Evolutionary conservation across 208 protist species (phyloP).

Genomic region (Trichomonas tenax): DNA sequence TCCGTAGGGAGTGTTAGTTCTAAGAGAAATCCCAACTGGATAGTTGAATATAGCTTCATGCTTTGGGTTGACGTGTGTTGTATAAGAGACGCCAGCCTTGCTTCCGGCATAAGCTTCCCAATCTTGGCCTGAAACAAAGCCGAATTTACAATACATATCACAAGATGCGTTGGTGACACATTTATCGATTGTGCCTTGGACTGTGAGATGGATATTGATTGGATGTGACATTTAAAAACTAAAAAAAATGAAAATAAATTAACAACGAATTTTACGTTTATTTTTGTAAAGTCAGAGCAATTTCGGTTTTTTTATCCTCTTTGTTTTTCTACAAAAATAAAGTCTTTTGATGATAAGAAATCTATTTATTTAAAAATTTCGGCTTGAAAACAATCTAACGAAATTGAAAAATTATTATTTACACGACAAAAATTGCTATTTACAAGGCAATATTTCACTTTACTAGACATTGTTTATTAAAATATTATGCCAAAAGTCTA

Average conservation of each 20-base stretch:
- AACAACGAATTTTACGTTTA: neutral
- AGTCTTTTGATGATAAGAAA: no score
- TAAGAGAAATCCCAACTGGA: conserved; percentile 17
- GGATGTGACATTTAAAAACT: neutral
- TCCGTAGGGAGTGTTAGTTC: neutral
- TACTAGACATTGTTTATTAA: no score
- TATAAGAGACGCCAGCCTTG: neutral
- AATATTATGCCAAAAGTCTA: no score
- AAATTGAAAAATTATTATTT: no score
- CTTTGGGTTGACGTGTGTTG: neutral
- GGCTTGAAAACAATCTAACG: no score
- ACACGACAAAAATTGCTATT: no score
- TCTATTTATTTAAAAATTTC: no score
- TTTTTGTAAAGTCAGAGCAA: neutral
- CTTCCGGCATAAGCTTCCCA: neutral
- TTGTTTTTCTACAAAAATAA: no score
- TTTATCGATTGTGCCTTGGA: neutral
- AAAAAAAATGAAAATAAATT: neutral
- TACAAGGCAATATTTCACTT: no score
- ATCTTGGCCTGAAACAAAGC: neutral
- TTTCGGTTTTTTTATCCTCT: no score
- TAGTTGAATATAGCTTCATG: conserved; percentile 14
- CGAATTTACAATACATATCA: neutral
- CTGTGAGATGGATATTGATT: neutral
- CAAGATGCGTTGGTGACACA: neutral